Evolutionary conservation across 2,329 filamentous ascomycete genomes (phyloP).

Genomic region (Canariomyces notabilis): DNA sequence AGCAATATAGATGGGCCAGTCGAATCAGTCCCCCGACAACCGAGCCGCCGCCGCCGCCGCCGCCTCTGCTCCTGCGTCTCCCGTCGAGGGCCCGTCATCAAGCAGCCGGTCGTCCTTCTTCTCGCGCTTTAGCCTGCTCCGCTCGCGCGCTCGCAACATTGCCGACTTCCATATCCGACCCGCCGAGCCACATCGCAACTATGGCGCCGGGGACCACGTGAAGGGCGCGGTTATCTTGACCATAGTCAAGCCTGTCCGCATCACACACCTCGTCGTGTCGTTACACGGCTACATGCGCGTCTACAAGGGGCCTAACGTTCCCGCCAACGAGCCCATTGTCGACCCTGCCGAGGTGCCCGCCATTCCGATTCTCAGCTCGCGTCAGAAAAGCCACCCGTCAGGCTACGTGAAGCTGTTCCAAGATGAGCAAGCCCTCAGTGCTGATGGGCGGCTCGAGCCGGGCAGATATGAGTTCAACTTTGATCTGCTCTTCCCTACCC

Average conservation of each 20-base stretch:
- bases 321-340: constrained; percentile 42
- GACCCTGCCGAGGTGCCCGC: constrained; percentile 38
- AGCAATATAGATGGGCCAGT: constrained; percentile 42
- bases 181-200: constrained; percentile 72
- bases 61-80: constrained; percentile 28
- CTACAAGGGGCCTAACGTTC: constrained; percentile 62
- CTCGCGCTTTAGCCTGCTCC: constrained; percentile 46
- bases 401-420: constrained; percentile 77
- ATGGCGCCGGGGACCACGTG: constrained; percentile 69
- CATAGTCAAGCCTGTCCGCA: constrained; percentile 66
- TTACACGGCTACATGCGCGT: constrained; percentile 76
- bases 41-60: constrained; percentile 35
- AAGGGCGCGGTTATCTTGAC: constrained; percentile 67
- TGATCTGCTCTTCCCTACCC: constrained; percentile 32
- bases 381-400: constrained; percentile 63
- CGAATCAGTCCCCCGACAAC: constrained; percentile 25
- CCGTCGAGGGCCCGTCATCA: constrained; percentile 9
- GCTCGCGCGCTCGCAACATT: constrained; percentile 56
- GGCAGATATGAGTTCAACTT: constrained; percentile 72
- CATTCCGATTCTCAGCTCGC: constrained; percentile 30
- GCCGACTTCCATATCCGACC: constrained; percentile 74
- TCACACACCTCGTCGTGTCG: constrained; percentile 75
- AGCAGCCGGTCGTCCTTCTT: constrained; percentile 40
- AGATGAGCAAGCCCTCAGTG: constrained; percentile 74
- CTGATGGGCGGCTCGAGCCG: constrained; percentile 68